Percentiles rank a stretch among this genome's conserved stretches.
phyloP scores from a whole-genome alignment of 2,329 filamentous ascomycete species.

The Calonectria honghensis region DNA sequence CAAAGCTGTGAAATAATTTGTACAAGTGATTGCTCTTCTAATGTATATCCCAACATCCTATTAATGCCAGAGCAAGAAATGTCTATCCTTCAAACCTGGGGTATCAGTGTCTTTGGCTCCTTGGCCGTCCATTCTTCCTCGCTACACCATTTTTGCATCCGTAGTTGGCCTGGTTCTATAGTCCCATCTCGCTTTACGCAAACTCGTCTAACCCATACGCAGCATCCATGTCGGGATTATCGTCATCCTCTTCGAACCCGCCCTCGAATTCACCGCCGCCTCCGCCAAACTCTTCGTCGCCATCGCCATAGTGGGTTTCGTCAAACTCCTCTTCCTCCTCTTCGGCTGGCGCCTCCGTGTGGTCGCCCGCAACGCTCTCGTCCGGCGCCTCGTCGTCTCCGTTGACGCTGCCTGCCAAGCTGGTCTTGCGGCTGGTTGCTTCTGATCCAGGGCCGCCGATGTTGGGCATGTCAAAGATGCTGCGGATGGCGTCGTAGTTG shows the following conservation, averaged over 20 bases:
- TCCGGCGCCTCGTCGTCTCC: slow-evolving; percentile 61
- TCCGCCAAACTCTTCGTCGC: slow-evolving; percentile 59
- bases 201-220: slow-evolving; percentile 58
- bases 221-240: slow-evolving; percentile 61
- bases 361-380: slow-evolving; percentile 61
- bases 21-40: neutral
- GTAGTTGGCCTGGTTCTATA: neutral
- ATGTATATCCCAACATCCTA: slow-evolving; percentile 21
- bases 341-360: slow-evolving; percentile 56
- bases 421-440: slow-evolving; percentile 68
- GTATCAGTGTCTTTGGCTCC: slow-evolving; percentile 26
- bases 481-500: slow-evolving; percentile 80
- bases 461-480: slow-evolving; percentile 71
- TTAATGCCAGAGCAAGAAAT: slow-evolving; percentile 10
- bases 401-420: slow-evolving; percentile 60
- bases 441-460: slow-evolving; percentile 69
- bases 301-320: slow-evolving; percentile 57
- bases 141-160: slow-evolving; percentile 1
- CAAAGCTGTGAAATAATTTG: neutral
- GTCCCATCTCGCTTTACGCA: slow-evolving; percentile 36
- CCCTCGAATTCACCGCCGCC: slow-evolving; percentile 56
- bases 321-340: slow-evolving; percentile 61
- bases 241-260: slow-evolving; percentile 62
- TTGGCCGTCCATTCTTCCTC: neutral
- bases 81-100: slow-evolving; percentile 30